A percentile compares a stretch with the other conserved stretches of the same genome.
Evolutionary conservation across 176 grass and related monocot species (phyloP).

Genomic region (Poa pratensis): DNA sequence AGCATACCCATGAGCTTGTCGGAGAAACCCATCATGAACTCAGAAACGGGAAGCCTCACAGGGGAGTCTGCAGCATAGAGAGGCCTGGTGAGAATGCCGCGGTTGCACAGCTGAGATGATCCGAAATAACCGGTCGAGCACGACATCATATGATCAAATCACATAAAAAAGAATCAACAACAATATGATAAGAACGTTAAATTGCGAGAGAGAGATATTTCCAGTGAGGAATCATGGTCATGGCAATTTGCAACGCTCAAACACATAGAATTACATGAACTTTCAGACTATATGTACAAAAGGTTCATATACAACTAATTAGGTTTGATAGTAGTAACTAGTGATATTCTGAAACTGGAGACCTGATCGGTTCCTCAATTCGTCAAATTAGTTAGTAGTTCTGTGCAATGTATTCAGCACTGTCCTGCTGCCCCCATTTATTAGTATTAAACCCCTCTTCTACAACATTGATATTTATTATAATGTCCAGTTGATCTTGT

Average conservation of each 20-base stretch:
- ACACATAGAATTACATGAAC: no score
- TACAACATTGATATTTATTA: neutral
- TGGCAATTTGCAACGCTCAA: no score
- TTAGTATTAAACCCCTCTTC: neutral
- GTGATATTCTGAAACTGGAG: neutral
- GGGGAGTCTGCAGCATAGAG: constrained; percentile 36
- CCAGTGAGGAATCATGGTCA: neutral
- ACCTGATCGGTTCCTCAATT: neutral
- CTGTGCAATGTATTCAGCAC: neutral
- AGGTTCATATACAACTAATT: neutral
- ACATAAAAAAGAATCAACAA: neutral
- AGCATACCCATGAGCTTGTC: constrained; percentile 30
- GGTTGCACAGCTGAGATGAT: constrained; percentile 35
- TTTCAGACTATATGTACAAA: no score
- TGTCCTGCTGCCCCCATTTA: neutral
- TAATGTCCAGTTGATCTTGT: neutral
- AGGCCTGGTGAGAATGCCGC: constrained; percentile 28
- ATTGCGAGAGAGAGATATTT: neutral
- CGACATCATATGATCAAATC: neutral
- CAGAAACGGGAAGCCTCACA: constrained; percentile 12
- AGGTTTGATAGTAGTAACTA: neutral
- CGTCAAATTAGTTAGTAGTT: neutral
- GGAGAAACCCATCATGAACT: constrained; percentile 29
- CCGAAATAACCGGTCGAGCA: neutral
- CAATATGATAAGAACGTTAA: neutral